phyloP scores from a whole-genome alignment of 1,139 yeast genomes.

The Blastobotrys capitulatus region DNA sequence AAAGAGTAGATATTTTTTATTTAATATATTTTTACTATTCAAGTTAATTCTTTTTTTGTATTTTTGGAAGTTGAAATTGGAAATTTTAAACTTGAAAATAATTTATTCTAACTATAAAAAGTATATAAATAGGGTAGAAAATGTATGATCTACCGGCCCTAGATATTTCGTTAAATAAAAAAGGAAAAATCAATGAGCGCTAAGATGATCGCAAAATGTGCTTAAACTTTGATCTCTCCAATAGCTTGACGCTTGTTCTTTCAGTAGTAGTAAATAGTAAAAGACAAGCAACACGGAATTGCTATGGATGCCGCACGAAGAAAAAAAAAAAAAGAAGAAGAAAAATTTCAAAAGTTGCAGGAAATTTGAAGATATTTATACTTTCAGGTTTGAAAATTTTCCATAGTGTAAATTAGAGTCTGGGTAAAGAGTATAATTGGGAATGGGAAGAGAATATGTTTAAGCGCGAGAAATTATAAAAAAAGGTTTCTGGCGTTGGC shows the following conservation, averaged over 20 bases:
- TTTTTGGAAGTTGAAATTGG: no score
- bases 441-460: slow-evolving; percentile 2
- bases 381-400: no score
- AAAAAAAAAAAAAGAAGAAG: slow-evolving; percentile 28
- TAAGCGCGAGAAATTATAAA: background rate
- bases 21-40: background rate
- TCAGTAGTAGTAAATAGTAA: slow-evolving; percentile 32
- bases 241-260: slow-evolving; percentile 57
- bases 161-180: slow-evolving; percentile 34
- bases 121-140: slow-evolving; percentile 6
- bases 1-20: background rate
- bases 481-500: background rate
- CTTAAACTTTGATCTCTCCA: slow-evolving; percentile 49
- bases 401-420: background rate
- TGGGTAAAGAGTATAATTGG: background rate
- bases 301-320: slow-evolving; percentile 68
- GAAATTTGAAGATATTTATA: background rate
- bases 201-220: slow-evolving; percentile 44
- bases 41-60: background rate
- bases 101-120: background rate
- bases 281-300: slow-evolving; percentile 60
- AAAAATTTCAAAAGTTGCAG: background rate
- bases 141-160: slow-evolving; percentile 62
- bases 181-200: slow-evolving; percentile 45
- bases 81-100: background rate